These are phyloP conservation scores for Meripilus lineatus DNA, from an alignment of 1,284 basidiomycete genomes.

Conservation along the genomic window DNA sequence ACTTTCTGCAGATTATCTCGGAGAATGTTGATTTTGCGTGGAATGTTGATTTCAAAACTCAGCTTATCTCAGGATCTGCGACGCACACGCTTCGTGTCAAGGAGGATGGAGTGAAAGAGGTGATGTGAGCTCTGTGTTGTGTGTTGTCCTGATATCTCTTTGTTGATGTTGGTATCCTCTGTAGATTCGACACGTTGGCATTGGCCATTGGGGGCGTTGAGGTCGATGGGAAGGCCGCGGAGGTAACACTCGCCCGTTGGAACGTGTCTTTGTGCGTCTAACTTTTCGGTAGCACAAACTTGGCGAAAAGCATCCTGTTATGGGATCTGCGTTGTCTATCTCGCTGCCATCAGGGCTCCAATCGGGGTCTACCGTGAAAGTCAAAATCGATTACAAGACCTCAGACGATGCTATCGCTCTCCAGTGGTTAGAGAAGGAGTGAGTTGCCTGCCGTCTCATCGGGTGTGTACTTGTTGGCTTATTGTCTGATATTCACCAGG, in stretches of 20 bases:
- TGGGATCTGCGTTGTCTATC: constrained; percentile 68
- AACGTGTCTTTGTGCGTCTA: not conserved
- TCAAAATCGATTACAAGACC: constrained; percentile 70
- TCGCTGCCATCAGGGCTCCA: constrained; percentile 38
- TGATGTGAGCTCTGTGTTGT: constrained; percentile 43
- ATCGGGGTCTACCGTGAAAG: constrained; percentile 42
- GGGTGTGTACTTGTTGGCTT: not conserved
- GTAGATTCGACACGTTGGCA: constrained; percentile 76
- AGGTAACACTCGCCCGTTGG: constrained; percentile 33
- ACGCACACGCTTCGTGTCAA: constrained; percentile 61
- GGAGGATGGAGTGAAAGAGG: constrained; percentile 56
- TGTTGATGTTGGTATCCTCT: constrained; percentile 1
- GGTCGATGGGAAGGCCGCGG: constrained; percentile 46
- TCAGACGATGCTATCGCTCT: constrained; percentile 79
- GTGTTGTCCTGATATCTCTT: not conserved
- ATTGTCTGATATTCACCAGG: constrained; percentile 31
- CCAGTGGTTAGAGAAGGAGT: constrained; percentile 92
- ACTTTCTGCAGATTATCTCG: constrained; percentile 68
- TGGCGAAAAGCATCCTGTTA: constrained; percentile 32
- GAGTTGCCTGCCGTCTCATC: constrained; percentile 19
- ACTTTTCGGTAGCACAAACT: constrained; percentile 8
- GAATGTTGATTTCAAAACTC: constrained; percentile 72
- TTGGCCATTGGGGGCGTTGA: constrained; percentile 61
- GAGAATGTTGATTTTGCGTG: constrained; percentile 77
- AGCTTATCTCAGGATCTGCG: constrained; percentile 70